Evolutionary conservation across 257 asterid species (phyloP), one percentile per base, ranked within the genome.

Genomic region (Ehretia macrophylla): DNA sequence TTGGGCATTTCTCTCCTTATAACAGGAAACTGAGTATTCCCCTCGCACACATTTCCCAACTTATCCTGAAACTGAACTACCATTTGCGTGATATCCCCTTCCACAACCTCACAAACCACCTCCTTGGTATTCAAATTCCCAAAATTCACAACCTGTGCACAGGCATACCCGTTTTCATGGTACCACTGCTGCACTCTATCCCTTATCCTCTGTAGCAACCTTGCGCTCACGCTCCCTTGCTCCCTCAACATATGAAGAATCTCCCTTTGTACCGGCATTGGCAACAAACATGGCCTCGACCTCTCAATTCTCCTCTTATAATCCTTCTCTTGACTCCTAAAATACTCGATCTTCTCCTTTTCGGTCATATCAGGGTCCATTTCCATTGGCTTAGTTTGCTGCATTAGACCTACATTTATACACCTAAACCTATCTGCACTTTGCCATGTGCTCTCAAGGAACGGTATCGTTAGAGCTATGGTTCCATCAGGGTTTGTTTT

Each of bases 91-190:
- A 93, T 83, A 79, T 93, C 99, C 5, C 99, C 99, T 81, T 93
- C 99, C 73, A 89, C 96, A 56, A 93, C 99, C 80, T 93, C 99
- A 73, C 99, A 93, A 32, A 93, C 97, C 46, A 93, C 96, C 73
- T 93, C 97, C 32, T 71, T 83, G 0, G 99, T 93, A 72, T 89
- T 85, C 83, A 93, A 79, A 74, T 93, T 93, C 64, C 99, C 99
- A 11, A 93, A 93, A 62, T 93, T 93, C 59, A 89, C 97, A 54
- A 93, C 99, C 63, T 86, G 94, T 0, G 99, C 97, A 65, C 96
- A 89, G 0, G 92, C 95, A 55, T 83, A 86, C 47, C 99, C 99
- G 14, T 84, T 86, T 38, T 93, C 97, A 60, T 89, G 96, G 74
- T 89, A 93, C 96, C 96, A 90, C 70, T 86, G 91, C 71, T 93